phyloP scores from a whole-genome alignment of 768 basidiomycete species.

The Imleria badia region DNA sequence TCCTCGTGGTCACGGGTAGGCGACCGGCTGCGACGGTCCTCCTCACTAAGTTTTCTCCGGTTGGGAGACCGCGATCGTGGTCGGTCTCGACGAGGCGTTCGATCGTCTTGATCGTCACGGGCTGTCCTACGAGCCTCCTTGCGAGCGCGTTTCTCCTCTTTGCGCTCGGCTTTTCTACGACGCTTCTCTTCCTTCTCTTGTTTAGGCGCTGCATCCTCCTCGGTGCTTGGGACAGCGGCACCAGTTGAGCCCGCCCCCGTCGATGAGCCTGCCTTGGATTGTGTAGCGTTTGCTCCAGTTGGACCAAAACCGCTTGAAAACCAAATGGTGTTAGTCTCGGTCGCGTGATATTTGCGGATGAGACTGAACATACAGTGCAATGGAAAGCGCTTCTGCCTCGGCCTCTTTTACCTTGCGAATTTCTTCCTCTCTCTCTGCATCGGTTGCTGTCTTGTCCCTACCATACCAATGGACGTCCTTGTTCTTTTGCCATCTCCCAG shows the following conservation, averaged over 20 bases:
- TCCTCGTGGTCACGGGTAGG: conserved; percentile 23
- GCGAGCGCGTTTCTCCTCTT: conserved; percentile 57
- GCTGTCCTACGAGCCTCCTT: conserved; percentile 49
- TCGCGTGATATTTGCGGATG: neutral
- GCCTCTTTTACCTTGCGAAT: conserved; percentile 80
- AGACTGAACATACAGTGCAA: conserved; percentile 74
- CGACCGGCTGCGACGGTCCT: conserved; percentile 33
- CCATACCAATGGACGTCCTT: conserved; percentile 96
- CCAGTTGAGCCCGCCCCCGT: conserved; percentile 14
- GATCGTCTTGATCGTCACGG: conserved; percentile 32
- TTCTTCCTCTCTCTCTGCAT: conserved; percentile 63
- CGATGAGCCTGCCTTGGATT: conserved; percentile 21
- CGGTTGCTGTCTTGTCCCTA: conserved; percentile 50
- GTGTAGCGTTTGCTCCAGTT: conserved; percentile 36
- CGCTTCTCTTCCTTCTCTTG: conserved; percentile 51
- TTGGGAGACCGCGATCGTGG: conserved; percentile 39
- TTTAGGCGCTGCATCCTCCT: conserved; percentile 33
- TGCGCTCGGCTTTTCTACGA: conserved; percentile 52
- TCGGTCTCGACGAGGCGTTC: conserved; percentile 25
- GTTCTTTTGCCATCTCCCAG: conserved; percentile 96
- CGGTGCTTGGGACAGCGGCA: conserved; percentile 17
- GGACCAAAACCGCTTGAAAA: conserved; percentile 73
- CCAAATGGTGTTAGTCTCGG: conserved; percentile 8
- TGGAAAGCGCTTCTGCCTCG: conserved; percentile 84
- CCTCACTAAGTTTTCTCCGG: conserved; percentile 13